Conservation (phyloP, 805 yeast species). For the Zygosaccharomyces lentus region DNA sequence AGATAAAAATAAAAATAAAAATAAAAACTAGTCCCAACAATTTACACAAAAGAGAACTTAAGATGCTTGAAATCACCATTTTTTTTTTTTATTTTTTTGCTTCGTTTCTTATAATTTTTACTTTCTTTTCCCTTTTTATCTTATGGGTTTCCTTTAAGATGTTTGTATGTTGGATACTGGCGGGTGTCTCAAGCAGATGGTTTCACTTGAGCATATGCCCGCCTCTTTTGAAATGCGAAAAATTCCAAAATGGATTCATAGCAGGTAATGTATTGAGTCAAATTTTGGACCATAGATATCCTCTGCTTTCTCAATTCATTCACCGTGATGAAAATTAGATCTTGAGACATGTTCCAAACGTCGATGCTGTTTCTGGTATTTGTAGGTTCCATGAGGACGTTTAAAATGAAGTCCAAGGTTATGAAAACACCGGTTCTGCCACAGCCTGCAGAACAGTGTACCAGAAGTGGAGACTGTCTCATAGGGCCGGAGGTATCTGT, state of each 20-base stretch:
- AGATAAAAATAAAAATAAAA: background rate
- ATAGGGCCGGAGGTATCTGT: background rate
- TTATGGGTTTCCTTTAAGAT: background rate
- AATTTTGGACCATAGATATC: conserved; percentile 73
- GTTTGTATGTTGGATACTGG: background rate
- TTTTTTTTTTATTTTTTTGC: background rate
- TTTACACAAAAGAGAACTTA: background rate
- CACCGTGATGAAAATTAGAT: conserved; percentile 56
- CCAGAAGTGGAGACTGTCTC: conserved; percentile 48
- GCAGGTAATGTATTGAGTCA: conserved; percentile 66
- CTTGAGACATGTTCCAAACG: conserved; percentile 42
- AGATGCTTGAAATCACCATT: background rate
- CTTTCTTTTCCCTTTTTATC: background rate
- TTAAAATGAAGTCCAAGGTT: conserved; percentile 51
- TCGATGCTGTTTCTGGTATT: conserved; percentile 38
- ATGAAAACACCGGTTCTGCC: conserved; percentile 92
- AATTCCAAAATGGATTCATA: conserved; percentile 49
- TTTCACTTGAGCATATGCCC: background rate
- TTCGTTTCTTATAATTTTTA: background rate
- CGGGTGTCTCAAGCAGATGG: background rate
- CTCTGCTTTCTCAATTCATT: conserved; percentile 64
- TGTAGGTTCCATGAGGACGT: conserved; percentile 34
- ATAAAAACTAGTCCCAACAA: background rate
- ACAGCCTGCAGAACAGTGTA: conserved; percentile 96
- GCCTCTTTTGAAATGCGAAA: conserved; percentile 23